Evolutionary conservation across 2,329 filamentous ascomycete species (phyloP).

Genomic region (Akanthomyces dipterigenus): DNA sequence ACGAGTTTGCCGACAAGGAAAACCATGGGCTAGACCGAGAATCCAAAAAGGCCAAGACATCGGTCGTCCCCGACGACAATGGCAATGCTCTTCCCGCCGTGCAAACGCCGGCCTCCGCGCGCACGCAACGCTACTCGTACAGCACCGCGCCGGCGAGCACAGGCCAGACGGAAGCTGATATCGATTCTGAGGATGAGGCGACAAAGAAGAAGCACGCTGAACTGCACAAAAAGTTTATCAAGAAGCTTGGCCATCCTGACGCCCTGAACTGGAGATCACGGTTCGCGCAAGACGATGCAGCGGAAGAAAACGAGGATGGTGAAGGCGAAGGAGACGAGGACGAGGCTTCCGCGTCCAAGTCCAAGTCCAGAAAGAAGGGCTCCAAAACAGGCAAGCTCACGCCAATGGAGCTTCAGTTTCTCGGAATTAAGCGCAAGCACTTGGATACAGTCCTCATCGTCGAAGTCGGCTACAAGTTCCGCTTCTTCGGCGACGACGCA

Average conservation of each 20-base stretch:
- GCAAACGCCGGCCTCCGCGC: slow-evolving; percentile 20
- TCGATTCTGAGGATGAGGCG: slow-evolving; percentile 43
- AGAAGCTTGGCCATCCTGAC: slow-evolving; percentile 81
- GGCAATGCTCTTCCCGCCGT: slow-evolving; percentile 13
- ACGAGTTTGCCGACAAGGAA: slow-evolving; percentile 20
- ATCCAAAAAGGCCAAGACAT: slow-evolving; percentile 16
- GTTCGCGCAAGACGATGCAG: slow-evolving; percentile 46
- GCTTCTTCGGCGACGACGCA: slow-evolving; percentile 94
- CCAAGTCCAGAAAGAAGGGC: slow-evolving; percentile 59
- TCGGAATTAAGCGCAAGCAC: slow-evolving; percentile 89
- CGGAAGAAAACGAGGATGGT: slow-evolving; percentile 47
- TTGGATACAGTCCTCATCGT: slow-evolving; percentile 85
- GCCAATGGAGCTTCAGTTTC: slow-evolving; percentile 85
- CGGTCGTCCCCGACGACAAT: slow-evolving; percentile 44
- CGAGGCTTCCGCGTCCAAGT: slow-evolving; percentile 35
- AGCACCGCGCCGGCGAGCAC: slow-evolving; percentile 25
- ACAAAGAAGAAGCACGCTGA: slow-evolving; percentile 56
- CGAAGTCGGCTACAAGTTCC: slow-evolving; percentile 97
- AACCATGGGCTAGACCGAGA: background rate
- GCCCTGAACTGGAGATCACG: slow-evolving; percentile 64
- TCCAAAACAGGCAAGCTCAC: slow-evolving; percentile 73
- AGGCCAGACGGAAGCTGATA: slow-evolving; percentile 31
- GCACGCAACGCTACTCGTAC: slow-evolving; percentile 6
- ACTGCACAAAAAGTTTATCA: slow-evolving; percentile 78
- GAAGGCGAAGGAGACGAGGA: slow-evolving; percentile 52